These are phyloP conservation scores for Heliosperma pusillum DNA, from an alignment of 148 eudicot genomes.

Conservation along the genomic window DNA sequence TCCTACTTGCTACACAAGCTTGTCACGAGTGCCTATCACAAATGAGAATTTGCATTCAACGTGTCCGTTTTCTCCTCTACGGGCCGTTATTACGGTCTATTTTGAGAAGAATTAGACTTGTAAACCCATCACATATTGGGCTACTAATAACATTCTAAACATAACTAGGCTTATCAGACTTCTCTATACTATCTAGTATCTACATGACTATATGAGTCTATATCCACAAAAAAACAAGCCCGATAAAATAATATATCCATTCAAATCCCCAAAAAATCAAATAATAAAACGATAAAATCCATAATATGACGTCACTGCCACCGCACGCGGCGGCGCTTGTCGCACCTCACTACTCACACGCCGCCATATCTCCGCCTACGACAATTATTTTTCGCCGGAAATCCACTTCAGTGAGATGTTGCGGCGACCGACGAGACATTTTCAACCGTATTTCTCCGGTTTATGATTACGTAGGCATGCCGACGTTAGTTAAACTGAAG, in stretches of 20 bases:
- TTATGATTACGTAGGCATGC: slow-evolving; percentile 67
- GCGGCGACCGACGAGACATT: slow-evolving; percentile 57
- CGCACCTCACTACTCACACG: background rate
- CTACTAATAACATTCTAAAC: too few relatives aligned
- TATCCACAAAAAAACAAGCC: too few relatives aligned
- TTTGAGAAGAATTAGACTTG: too few relatives aligned
- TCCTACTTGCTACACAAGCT: too few relatives aligned
- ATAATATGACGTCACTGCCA: slow-evolving; percentile 11
- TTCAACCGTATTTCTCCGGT: slow-evolving; percentile 91
- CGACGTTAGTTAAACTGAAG: background rate
- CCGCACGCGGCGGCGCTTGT: background rate
- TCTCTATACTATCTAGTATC: background rate
- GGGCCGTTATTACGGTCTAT: too few relatives aligned
- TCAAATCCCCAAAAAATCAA: background rate
- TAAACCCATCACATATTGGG: too few relatives aligned
- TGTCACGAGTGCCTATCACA: too few relatives aligned
- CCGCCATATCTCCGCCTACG: slow-evolving; percentile 12
- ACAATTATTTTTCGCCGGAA: slow-evolving; percentile 3
- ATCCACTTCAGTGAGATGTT: slow-evolving; percentile 16
- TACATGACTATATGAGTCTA: too few relatives aligned
- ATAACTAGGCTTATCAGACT: background rate
- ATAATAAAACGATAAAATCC: background rate
- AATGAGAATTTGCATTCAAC: too few relatives aligned
- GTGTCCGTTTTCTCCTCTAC: too few relatives aligned
- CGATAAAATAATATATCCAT: background rate